Conservation (phyloP, 2,329 filamentous ascomycete genomes). For the Alternaria hordeiaustralica region DNA sequence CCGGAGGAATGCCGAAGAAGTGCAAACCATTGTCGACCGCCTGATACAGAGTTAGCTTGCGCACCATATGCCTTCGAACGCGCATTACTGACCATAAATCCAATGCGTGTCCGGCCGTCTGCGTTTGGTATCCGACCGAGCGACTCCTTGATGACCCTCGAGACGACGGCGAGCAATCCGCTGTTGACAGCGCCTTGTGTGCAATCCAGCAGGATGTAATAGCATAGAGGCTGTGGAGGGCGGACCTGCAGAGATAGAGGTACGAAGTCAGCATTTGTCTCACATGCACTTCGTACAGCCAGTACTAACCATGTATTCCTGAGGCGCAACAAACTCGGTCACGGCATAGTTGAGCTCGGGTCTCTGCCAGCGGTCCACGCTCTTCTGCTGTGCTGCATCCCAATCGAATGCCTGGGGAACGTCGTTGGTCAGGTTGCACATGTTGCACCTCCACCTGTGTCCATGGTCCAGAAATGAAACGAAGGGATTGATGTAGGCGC, state of each 20-base stretch:
- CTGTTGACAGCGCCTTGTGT: conserved; percentile 72
- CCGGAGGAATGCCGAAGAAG: conserved; percentile 93
- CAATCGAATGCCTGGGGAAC: conserved; percentile 99
- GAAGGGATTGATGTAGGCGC: conserved; percentile 95
- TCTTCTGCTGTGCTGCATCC: conserved; percentile 91
- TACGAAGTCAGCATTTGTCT: background rate
- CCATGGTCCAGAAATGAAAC: conserved; percentile 94
- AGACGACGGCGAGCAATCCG: conserved; percentile 88
- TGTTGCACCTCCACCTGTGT: conserved; percentile 98
- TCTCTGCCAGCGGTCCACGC: conserved; percentile 88
- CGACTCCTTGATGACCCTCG: conserved; percentile 92
- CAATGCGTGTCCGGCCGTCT: conserved; percentile 87
- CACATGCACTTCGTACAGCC: background rate
- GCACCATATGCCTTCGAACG: background rate
- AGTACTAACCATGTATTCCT: conserved; percentile 87
- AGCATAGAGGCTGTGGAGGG: conserved; percentile 77
- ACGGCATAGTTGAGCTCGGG: conserved; percentile 95
- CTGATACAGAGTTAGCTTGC: background rate
- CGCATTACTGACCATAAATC: conserved; percentile 71
- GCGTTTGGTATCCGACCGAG: conserved; percentile 98
- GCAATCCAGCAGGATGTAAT: conserved; percentile 37
- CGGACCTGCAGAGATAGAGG: conserved; percentile 60
- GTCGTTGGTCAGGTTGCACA: conserved; percentile 99
- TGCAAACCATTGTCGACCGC: conserved; percentile 90
- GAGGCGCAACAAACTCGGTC: conserved; percentile 95